Evolutionary conservation across 1,139 yeast species (phyloP).

Genomic region (Candida tropicalis): DNA sequence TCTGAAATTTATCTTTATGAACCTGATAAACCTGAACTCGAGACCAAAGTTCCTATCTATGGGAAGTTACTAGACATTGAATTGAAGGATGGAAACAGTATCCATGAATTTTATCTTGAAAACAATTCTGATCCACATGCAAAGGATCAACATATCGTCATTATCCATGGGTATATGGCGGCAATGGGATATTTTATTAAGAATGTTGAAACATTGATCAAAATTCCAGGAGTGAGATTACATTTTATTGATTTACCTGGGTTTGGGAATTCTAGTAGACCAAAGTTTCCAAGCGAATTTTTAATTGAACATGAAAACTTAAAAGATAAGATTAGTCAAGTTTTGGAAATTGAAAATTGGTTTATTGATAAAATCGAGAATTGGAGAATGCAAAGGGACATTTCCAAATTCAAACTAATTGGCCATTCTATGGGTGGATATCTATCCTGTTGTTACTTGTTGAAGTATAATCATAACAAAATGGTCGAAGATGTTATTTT

Average conservation of each 20-base stretch:
- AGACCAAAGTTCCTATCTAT: slow-evolving; percentile 7
- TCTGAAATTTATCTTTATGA: slow-evolving; percentile 29
- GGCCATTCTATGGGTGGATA: slow-evolving; percentile 53
- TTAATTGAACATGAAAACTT: slow-evolving; percentile 25
- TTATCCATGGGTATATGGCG: slow-evolving; percentile 52
- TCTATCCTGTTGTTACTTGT: slow-evolving; percentile 40
- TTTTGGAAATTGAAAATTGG: slow-evolving; percentile 43
- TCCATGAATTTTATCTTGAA: slow-evolving; percentile 42
- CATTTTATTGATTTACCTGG: slow-evolving; percentile 48
- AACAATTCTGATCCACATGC: slow-evolving; percentile 23
- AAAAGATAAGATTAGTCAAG: slow-evolving; percentile 32
- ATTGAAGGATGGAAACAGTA: slow-evolving; percentile 31
- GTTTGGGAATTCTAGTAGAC: slow-evolving; percentile 48
- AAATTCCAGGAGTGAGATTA: slow-evolving; percentile 35
- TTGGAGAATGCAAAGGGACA: slow-evolving; percentile 34
- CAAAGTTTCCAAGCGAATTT: slow-evolving; percentile 37
- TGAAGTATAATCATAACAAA: slow-evolving; percentile 35
- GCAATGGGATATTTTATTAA: slow-evolving; percentile 48
- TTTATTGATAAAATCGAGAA: slow-evolving; percentile 43
- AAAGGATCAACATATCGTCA: slow-evolving; percentile 30
- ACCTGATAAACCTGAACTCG: slow-evolving; percentile 17
- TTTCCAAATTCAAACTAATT: slow-evolving; percentile 34
- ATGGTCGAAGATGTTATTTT: slow-evolving; percentile 34
- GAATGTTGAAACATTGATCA: slow-evolving; percentile 37
- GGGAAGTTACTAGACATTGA: slow-evolving; percentile 35